Evolutionary conservation across 495 filamentous ascomycete genomes (phyloP).

Genomic region (Ramalina intermedia): DNA sequence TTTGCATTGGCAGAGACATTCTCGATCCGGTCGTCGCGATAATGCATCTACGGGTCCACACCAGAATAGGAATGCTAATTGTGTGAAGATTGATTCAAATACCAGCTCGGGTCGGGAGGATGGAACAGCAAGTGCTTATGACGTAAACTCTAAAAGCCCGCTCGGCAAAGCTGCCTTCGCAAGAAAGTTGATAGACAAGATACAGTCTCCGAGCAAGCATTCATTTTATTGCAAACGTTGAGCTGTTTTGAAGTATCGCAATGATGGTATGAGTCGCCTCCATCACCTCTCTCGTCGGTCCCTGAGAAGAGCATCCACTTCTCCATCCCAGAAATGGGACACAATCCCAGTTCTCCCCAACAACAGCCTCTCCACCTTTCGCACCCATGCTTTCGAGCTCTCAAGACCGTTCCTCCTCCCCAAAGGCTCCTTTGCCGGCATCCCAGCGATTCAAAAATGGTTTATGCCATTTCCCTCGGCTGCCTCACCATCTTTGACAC

Average conservation of each 20-base stretch:
- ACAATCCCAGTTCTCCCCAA: conserved; percentile 5
- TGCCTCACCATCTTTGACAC: not conserved
- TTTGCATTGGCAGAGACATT: too few relatives aligned
- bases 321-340: conserved; percentile 2
- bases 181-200: too few relatives aligned
- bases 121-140: too few relatives aligned
- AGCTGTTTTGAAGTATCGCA: not conserved
- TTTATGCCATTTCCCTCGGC: conserved; percentile 22
- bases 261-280: not conserved
- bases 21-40: too few relatives aligned
- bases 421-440: conserved; percentile 23
- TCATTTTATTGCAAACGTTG: too few relatives aligned
- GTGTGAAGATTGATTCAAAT: too few relatives aligned
- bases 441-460: conserved; percentile 42
- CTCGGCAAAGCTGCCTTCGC: too few relatives aligned
- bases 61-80: too few relatives aligned
- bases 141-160: too few relatives aligned
- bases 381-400: conserved; percentile 29
- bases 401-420: conserved; percentile 35
- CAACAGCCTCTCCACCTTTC: conserved; percentile 27
- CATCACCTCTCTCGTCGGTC: not conserved
- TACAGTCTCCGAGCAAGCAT: too few relatives aligned
- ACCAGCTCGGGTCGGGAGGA: not conserved
- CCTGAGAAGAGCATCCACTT: not conserved
- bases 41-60: too few relatives aligned